Evolutionary conservation across 2,329 filamentous ascomycete species (phyloP), one percentile per base, ranked within the genome.

Genomic region (Trichoderma asperellum): DNA sequence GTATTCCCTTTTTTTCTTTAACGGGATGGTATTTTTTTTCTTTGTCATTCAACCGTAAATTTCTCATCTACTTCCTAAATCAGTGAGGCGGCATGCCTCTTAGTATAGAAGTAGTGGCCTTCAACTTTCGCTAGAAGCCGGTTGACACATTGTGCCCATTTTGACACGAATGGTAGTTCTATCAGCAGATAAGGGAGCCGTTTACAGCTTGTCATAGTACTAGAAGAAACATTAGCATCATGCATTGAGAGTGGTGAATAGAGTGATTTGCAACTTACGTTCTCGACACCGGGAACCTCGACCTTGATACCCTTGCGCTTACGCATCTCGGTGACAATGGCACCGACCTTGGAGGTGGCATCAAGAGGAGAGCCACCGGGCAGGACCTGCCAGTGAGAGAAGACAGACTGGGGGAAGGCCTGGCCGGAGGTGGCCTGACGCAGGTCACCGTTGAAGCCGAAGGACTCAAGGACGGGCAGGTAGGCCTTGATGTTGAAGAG

Each of bases 241-340:
- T 16, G n/a, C 8, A 14, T 18, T 4, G 2, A n/a, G 34, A 47
- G 0, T 8, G 29, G 10, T 53, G 32, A 47, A 18, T 24, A 5
- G 40, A 40, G 6, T 47, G 55, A 40, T 18, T 34, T 43, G 70
- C n/a, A 70, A 92, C 93, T 93, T 89, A 96, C 93, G 89, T 97
- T 97, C 82, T 93, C 93, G 86, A 94, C 91, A 82, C 91, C 92
- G 78, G 96, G 95, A 82, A 97, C 92, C 79, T 93, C 89, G 80
- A 91, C 86, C 93, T 99, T 99, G 88, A 99, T 87, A 93, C 95
- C 96, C 93, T 99, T 99, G 86, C 95, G 93, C 91, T 97, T 97
- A 82, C 96, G 94, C 91, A 96, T 97, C 71, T 91, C 89, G 81
- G 87, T 85, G 77, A 98, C 93, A 78, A 97, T 87, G 81, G 88